phyloP scores from a whole-genome alignment of 805 yeast species.

The Brettanomyces anomalus region DNA sequence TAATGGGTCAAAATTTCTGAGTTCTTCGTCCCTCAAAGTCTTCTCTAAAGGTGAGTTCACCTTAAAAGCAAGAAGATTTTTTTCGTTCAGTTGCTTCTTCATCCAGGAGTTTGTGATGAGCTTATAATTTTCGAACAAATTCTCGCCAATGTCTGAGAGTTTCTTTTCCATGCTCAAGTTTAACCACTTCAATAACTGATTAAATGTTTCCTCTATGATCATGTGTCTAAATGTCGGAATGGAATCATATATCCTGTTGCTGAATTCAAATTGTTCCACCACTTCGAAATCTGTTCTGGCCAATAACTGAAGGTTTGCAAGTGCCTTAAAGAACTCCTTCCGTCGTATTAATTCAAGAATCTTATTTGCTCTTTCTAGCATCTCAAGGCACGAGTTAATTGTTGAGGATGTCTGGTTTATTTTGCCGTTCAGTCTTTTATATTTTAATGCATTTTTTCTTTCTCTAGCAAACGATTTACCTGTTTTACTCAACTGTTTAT shows the following conservation, averaged over 20 bases:
- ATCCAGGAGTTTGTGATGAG: slow-evolving; percentile 56
- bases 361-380: slow-evolving; percentile 77
- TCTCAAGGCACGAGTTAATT: slow-evolving; percentile 66
- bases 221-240: slow-evolving; percentile 67
- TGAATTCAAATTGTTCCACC: slow-evolving; percentile 59
- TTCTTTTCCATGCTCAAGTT: slow-evolving; percentile 53
- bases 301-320: slow-evolving; percentile 72
- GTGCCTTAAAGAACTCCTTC: slow-evolving; percentile 74
- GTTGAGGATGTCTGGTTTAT: slow-evolving; percentile 65
- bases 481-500: slow-evolving; percentile 48
- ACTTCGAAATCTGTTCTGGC: slow-evolving; percentile 59
- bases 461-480: slow-evolving; percentile 56
- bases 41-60: slow-evolving; percentile 83
- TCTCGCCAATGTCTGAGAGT: slow-evolving; percentile 47
- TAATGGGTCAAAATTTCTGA: slow-evolving; percentile 38
- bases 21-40: slow-evolving; percentile 48
- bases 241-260: slow-evolving; percentile 62
- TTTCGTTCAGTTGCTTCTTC: slow-evolving; percentile 32
- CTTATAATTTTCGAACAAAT: slow-evolving; percentile 44
- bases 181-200: slow-evolving; percentile 57
- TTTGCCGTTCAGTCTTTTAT: slow-evolving; percentile 55
- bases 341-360: slow-evolving; percentile 72
- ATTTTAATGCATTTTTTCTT: slow-evolving; percentile 49
- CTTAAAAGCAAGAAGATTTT: slow-evolving; percentile 44
- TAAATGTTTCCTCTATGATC: slow-evolving; percentile 67